These are phyloP conservation scores for Saccharomyces hybrid DNA, from an alignment of 1,139 yeast species.

Conservation along the genomic window DNA sequence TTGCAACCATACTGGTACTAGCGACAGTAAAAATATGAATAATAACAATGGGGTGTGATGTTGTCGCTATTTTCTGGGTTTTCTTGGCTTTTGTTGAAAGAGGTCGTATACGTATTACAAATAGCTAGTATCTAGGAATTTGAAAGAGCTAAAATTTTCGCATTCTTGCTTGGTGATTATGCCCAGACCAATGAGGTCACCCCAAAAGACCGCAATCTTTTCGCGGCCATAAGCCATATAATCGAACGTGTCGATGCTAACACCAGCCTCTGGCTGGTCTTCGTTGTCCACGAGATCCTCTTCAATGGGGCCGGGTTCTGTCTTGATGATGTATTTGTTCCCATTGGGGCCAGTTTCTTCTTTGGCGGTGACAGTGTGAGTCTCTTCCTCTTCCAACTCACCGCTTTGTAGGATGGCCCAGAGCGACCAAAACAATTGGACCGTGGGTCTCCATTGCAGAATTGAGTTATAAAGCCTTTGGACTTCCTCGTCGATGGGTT, in stretches of 20 bases:
- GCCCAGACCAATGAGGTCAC: slow-evolving; percentile 63
- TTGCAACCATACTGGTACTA: slow-evolving; percentile 3
- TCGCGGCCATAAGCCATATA: slow-evolving; percentile 69
- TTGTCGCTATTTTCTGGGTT: background rate
- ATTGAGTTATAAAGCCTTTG: slow-evolving; percentile 55
- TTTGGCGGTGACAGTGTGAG: slow-evolving; percentile 14
- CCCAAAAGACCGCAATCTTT: slow-evolving; percentile 64
- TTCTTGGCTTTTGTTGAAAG: background rate
- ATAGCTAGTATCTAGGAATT: slow-evolving; percentile 6
- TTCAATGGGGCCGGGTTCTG: slow-evolving; percentile 23
- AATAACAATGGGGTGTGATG: background rate
- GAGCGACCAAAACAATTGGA: slow-evolving; percentile 71
- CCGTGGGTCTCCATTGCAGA: slow-evolving; percentile 73
- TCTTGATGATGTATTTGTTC: slow-evolving; percentile 36
- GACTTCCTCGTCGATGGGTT: slow-evolving; percentile 46
- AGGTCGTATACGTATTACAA: background rate
- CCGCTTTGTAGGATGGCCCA: slow-evolving; percentile 89
- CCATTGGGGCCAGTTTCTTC: slow-evolving; percentile 39
- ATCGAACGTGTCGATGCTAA: slow-evolving; percentile 67
- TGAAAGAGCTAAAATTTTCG: background rate
- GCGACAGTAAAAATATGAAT: slow-evolving; percentile 3
- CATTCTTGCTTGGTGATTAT: slow-evolving; percentile 37
- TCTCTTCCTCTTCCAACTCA: slow-evolving; percentile 22
- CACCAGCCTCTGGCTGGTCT: slow-evolving; percentile 37
- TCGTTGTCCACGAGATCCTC: slow-evolving; percentile 14